phyloP scores from a whole-genome alignment of 2,329 filamentous ascomycete genomes.

The Paecilomyces dactylethromorphus region DNA sequence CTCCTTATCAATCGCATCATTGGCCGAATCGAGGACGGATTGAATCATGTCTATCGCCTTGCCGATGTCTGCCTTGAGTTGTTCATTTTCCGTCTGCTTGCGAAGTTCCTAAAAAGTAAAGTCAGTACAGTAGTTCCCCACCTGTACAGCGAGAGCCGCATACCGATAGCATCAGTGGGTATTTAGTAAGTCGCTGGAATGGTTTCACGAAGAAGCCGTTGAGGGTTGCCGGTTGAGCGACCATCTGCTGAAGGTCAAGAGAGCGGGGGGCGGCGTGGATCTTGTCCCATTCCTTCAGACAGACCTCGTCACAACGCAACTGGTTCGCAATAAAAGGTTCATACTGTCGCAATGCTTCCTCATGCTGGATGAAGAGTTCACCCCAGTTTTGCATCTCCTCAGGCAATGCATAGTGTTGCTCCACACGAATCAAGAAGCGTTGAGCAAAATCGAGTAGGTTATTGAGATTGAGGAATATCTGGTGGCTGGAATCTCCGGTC shows the following conservation, averaged over 20 bases:
- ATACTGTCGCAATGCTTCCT: slow-evolving; percentile 86
- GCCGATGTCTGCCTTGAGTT: slow-evolving; percentile 64
- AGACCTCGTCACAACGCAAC: slow-evolving; percentile 79
- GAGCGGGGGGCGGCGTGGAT: slow-evolving; percentile 63
- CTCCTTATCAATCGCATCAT: slow-evolving; percentile 84
- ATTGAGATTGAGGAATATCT: slow-evolving; percentile 96
- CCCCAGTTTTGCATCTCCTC: slow-evolving; percentile 82
- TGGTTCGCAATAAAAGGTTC: slow-evolving; percentile 97
- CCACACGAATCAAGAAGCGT: slow-evolving; percentile 88
- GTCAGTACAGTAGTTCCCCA: slow-evolving; percentile 2
- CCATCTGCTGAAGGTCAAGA: slow-evolving; percentile 64
- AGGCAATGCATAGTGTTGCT: slow-evolving; percentile 84
- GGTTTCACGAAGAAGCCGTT: slow-evolving; percentile 93
- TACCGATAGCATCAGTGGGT: slow-evolving; percentile 82
- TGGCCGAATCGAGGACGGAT: slow-evolving; percentile 74
- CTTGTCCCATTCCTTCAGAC: slow-evolving; percentile 79
- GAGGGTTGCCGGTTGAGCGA: slow-evolving; percentile 77
- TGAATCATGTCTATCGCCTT: slow-evolving; percentile 76
- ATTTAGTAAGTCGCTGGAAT: slow-evolving; percentile 92
- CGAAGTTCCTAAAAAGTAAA: slow-evolving; percentile 61
- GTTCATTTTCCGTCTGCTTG: slow-evolving; percentile 72
- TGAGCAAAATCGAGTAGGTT: slow-evolving; percentile 92
- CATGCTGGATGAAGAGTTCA: slow-evolving; percentile 77
- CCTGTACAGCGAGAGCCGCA: slow-evolving; percentile 9
- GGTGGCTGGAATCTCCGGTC: slow-evolving; percentile 82